A percentile compares a stretch with the other conserved stretches of the same genome.
These are phyloP conservation scores for Lachnellula subtilissima DNA, from an alignment of 2,329 filamentous ascomycete species.

Conservation along the genomic window DNA sequence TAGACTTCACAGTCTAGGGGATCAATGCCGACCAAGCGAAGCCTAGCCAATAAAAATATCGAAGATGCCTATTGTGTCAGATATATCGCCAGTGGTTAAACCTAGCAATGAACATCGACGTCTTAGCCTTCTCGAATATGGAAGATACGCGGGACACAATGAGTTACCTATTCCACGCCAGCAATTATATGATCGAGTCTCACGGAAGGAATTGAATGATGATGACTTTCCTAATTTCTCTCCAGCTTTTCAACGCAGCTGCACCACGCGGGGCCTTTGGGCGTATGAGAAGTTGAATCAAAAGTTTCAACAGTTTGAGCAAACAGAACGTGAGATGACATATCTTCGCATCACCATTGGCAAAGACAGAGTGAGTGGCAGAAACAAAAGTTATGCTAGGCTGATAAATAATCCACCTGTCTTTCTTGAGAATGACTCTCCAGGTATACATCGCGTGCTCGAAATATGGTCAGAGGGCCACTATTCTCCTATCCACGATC, in stretches of 20 bases:
- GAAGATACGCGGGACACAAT: background rate
- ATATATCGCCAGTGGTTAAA: background rate
- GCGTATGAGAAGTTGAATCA: background rate
- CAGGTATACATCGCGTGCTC: background rate
- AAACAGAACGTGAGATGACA: background rate
- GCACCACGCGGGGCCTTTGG: background rate
- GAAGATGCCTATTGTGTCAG: background rate
- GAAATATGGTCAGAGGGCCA: background rate
- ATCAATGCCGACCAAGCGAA: background rate
- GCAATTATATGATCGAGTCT: background rate
- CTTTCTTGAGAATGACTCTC: background rate
- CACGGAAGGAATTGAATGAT: background rate
- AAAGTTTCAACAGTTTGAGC: background rate
- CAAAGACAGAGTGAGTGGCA: background rate
- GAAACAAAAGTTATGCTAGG: background rate
- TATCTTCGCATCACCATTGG: background rate
- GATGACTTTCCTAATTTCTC: background rate
- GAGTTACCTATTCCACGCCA: background rate
- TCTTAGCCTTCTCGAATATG: background rate
- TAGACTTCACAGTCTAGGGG: background rate
- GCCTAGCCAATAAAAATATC: background rate
- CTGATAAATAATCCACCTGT: background rate
- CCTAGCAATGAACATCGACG: background rate
- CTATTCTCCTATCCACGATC: background rate
- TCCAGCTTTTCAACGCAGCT: background rate